A percentile compares a stretch with the other conserved stretches of the same genome.
These are phyloP conservation scores for Hypoxylon fuscum DNA, from an alignment of 495 filamentous ascomycete genomes.

Conservation along the genomic window DNA sequence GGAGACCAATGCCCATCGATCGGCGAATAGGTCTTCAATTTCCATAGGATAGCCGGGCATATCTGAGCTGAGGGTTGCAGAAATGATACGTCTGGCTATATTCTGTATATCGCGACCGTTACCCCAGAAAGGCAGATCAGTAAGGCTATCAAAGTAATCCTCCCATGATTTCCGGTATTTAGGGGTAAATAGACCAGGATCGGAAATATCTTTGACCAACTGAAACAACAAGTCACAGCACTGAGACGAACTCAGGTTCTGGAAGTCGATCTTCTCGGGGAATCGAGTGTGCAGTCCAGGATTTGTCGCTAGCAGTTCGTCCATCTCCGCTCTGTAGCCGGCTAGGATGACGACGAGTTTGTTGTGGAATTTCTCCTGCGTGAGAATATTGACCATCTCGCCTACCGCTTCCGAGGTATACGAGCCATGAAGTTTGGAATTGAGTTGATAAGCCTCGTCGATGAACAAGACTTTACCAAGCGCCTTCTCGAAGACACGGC, in stretches of 20 bases:
- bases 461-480: constrained; percentile 70
- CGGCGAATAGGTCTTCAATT: too few species aligned
- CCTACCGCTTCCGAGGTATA: constrained; percentile 75
- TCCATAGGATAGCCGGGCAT: too few species aligned
- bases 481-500: constrained; percentile 62
- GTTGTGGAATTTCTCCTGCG: constrained; percentile 64
- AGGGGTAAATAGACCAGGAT: too few species aligned
- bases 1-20: too few species aligned
- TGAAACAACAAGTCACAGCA: background rate
- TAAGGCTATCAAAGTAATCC: background rate
- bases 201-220: too few species aligned
- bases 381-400: constrained; percentile 72
- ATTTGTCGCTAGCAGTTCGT: constrained; percentile 68
- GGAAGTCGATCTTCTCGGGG: constrained; percentile 47
- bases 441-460: constrained; percentile 70
- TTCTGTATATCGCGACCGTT: constrained; percentile 5
- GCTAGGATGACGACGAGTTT: constrained; percentile 78
- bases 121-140: constrained; percentile 3
- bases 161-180: background rate
- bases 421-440: constrained; percentile 48
- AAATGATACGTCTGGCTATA: background rate
- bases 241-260: background rate
- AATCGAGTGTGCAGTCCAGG: constrained; percentile 66
- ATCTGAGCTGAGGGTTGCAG: too few species aligned
- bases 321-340: constrained; percentile 74